phyloP scores from a whole-genome alignment of 371 early-diverging fungal species.

The Mucor indicus region DNA sequence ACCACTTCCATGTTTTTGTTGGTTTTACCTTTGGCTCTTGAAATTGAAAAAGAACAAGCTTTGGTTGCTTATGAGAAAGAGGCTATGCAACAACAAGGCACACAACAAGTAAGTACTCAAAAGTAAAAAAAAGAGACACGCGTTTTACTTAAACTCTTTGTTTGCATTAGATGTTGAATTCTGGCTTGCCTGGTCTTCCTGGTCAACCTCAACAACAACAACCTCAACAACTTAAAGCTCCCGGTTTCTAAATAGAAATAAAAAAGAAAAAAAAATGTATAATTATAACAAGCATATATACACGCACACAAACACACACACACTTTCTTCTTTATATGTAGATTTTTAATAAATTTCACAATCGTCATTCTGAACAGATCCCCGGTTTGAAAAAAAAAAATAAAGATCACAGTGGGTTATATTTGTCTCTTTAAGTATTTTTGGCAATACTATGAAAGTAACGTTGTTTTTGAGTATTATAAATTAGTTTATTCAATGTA shows the following conservation, averaged over 20 bases:
- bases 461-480: too few relatives aligned
- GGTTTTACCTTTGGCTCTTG: constrained; percentile 72
- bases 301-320: too few relatives aligned
- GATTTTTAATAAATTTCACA: too few relatives aligned
- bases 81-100: constrained; percentile 64
- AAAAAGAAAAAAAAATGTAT: too few relatives aligned
- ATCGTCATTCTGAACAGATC: too few relatives aligned
- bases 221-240: constrained; percentile 20
- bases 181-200: constrained; percentile 14
- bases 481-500: too few relatives aligned
- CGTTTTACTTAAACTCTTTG: not conserved
- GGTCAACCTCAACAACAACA: constrained; percentile 29
- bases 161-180: constrained; percentile 28
- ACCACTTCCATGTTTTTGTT: constrained; percentile 75
- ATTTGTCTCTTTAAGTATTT: too few relatives aligned
- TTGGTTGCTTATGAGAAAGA: constrained; percentile 75
- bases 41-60: constrained; percentile 74
- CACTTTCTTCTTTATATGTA: too few relatives aligned
- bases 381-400: too few relatives aligned
- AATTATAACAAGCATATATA: too few relatives aligned
- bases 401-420: too few relatives aligned
- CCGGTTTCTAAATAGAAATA: constrained; percentile 17
- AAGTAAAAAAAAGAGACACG: not conserved
- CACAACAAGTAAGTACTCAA: constrained; percentile 41
- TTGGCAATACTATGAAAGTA: too few relatives aligned